These are phyloP conservation scores for Incumbomyces lentus DNA, from an alignment of 2,329 filamentous ascomycete genomes.

Conservation along the genomic window DNA sequence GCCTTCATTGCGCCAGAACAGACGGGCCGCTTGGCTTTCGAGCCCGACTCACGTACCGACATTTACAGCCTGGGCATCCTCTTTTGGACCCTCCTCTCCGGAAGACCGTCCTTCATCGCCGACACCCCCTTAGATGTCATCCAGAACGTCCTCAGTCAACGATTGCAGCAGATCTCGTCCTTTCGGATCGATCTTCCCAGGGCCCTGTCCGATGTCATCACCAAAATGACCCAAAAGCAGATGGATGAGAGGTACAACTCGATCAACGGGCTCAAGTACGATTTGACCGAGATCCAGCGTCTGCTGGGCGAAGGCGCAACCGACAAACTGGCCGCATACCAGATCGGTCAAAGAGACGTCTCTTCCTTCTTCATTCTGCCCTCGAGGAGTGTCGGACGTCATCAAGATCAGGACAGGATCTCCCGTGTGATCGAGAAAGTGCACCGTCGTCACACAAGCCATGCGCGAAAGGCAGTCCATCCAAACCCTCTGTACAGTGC, in stretches of 20 bases:
- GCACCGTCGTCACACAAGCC: conserved; percentile 49
- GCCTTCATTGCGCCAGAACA: conserved; percentile 91
- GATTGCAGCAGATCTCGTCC: conserved; percentile 65
- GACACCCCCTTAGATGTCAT: conserved; percentile 78
- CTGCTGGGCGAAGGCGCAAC: conserved; percentile 66
- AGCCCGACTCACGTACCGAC: conserved; percentile 84
- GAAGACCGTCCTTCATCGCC: conserved; percentile 69
- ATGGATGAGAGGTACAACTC: conserved; percentile 84
- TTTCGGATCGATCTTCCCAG: conserved; percentile 77
- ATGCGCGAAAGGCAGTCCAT: conserved; percentile 25
- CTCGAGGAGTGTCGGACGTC: conserved; percentile 66
- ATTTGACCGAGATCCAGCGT: conserved; percentile 63
- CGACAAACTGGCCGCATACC: conserved; percentile 59
- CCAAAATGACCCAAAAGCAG: conserved; percentile 84
- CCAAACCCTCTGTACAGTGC: conserved; percentile 37
- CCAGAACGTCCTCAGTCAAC: conserved; percentile 72
- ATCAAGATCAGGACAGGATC: conserved; percentile 60
- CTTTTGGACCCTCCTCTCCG: conserved; percentile 77
- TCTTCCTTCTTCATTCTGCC: conserved; percentile 89
- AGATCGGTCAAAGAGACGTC: conserved; percentile 72
- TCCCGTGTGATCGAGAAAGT: conserved; percentile 67
- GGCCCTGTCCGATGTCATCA: conserved; percentile 68
- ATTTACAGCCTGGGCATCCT: conserved; percentile 86
- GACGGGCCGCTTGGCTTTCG: conserved; percentile 82
- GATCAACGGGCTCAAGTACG: conserved; percentile 72